Evolutionary conservation across 768 basidiomycete species (phyloP), one percentile per base, ranked within the genome.

Genomic region (Brasilioporus rufonigricans): DNA sequence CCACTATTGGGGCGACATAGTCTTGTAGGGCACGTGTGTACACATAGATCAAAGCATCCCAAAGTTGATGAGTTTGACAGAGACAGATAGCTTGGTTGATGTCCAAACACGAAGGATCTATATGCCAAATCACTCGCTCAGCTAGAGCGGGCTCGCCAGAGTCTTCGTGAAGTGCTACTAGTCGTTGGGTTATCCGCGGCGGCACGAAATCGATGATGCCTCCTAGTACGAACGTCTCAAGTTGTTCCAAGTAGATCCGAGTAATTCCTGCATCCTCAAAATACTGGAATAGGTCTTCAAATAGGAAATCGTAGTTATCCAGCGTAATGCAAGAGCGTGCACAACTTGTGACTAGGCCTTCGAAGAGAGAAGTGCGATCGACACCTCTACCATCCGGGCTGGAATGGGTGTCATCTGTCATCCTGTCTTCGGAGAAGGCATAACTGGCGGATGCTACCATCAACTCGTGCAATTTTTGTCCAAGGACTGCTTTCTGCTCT

Each of bases 71-170:
- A 53, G 73, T 79, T 69, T 93, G 88, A 65, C 97, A 99, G 5
- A 99, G 78, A 24, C 71, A 79, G 60, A 98, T 89, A 5, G 89
- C 88, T 72, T 98, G 96, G 65, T 98, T 91, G 72, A 98, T 86
- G 65, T 99, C 97, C 55, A 99, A 74, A 61, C 87, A 91, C 2
- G 82, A 74, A 1, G 96, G 93, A 61, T 97, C 91, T 60, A 98
- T 92, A 66, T 96, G 92, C 93, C 94, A 98, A 51, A 99, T 96
- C 53, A 98, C 77, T 29, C 84, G 82, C 69, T 99, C 95, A 1
- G 89, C 91, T 4, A 84, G 76, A 46, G 91, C 89, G 9, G 87
- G 84, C 33, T 85, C 81, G 13, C 76, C 77, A 41, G 84, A 79
- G 31, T 84, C 82, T 44, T 87, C 89, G 62, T 97, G 91, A 40